phyloP scores from a whole-genome alignment of 345 rosid genomes.

The Microcos paniculata region DNA sequence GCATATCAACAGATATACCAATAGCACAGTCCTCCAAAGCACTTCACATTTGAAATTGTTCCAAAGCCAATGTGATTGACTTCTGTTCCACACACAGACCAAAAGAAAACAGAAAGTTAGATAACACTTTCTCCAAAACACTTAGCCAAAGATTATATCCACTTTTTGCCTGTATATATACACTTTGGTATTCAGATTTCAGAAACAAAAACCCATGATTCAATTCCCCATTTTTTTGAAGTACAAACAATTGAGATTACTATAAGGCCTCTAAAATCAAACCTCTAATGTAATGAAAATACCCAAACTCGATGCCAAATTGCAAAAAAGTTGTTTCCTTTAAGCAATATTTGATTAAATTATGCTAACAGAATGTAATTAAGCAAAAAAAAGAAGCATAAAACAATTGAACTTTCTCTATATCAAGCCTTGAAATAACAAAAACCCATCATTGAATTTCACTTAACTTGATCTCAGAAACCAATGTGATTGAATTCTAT shows the following conservation, averaged over 20 bases:
- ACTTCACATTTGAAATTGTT: background rate
- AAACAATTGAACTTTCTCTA: background rate
- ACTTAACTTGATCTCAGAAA: background rate
- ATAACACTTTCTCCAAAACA: background rate
- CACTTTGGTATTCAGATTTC: background rate
- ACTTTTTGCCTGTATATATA: background rate
- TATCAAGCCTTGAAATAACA: background rate
- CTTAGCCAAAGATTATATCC: background rate
- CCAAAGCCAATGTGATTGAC: background rate
- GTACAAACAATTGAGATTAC: background rate
- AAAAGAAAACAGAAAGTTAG: background rate
- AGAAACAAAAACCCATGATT: background rate
- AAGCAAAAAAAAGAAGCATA: background rate
- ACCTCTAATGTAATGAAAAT: background rate
- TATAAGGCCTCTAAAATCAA: background rate
- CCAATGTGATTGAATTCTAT: slow-evolving; percentile 1
- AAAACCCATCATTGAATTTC: background rate
- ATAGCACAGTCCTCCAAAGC: slow-evolving; percentile 7
- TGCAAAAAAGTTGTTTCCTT: background rate
- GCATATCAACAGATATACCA: background rate
- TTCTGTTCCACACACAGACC: background rate
- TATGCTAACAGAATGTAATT: background rate
- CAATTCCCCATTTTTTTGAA: background rate
- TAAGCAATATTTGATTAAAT: background rate
- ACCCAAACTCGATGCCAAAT: background rate